A percentile compares a stretch with the other conserved stretches of the same genome.
These are phyloP conservation scores for Glaciozyma martinii DNA, from an alignment of 768 basidiomycete genomes.

Conservation along the genomic window DNA sequence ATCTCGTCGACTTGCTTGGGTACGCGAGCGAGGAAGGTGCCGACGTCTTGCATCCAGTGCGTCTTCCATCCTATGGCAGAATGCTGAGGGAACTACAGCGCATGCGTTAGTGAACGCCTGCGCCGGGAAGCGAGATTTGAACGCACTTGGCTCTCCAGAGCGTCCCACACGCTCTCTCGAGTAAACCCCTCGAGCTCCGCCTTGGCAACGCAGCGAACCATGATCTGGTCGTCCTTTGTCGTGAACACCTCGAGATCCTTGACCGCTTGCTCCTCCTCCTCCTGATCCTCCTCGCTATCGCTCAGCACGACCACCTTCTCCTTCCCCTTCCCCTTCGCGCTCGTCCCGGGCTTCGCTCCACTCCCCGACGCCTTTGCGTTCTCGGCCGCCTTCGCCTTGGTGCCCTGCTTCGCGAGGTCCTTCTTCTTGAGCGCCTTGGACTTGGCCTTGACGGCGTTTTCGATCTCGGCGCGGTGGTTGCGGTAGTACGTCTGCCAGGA, in stretches of 20 bases:
- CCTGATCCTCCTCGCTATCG: not conserved
- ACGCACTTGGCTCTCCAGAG: not conserved
- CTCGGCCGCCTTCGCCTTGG: not conserved
- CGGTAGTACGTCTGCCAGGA: constrained; percentile 14
- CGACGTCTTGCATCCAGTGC: too few species aligned
- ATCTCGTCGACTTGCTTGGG: too few species aligned
- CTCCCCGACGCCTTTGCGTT: not conserved
- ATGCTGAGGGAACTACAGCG: not conserved
- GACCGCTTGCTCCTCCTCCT: too few species aligned
- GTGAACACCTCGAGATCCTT: not conserved
- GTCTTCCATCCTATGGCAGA: too few species aligned
- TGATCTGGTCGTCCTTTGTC: not conserved
- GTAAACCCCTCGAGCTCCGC: not conserved
- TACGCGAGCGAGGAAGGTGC: too few species aligned
- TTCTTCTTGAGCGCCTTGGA: not conserved
- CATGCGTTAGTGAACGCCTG: not conserved
- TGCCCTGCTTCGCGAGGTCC: not conserved
- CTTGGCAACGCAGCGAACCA: not conserved
- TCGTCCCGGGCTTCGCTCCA: not conserved
- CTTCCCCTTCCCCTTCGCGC: not conserved
- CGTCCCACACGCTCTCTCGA: not conserved
- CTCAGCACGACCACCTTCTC: not conserved
- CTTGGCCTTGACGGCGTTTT: not conserved
- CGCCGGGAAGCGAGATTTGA: not conserved
- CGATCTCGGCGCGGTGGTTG: not conserved